phyloP scores from a whole-genome alignment of 2,329 filamentous ascomycete genomes.

The Pseudopithomyces chartarum region DNA sequence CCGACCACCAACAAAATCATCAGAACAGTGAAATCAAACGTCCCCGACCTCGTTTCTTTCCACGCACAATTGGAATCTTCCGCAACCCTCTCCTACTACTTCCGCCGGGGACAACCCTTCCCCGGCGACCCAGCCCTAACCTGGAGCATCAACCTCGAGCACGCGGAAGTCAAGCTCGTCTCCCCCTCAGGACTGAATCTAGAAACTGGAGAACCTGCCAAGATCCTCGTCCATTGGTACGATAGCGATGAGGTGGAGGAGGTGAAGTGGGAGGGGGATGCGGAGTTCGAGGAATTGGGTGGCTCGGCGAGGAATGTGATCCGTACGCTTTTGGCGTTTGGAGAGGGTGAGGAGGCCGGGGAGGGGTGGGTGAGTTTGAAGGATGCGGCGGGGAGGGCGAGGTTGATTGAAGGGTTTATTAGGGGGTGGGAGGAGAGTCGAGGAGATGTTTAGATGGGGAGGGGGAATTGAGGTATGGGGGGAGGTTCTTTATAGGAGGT shows the following conservation, averaged over 20 bases:
- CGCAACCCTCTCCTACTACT: constrained; percentile 52
- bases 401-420: constrained; percentile 21
- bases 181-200: constrained; percentile 28
- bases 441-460: not conserved
- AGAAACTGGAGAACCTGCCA: constrained; percentile 40
- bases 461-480: no score
- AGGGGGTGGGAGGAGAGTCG: constrained; percentile 6
- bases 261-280: constrained; percentile 51
- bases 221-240: constrained; percentile 58
- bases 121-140: constrained; percentile 52
- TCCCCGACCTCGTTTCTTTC: constrained; percentile 52
- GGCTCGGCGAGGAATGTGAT: constrained; percentile 24
- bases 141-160: constrained; percentile 57
- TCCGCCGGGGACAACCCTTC: constrained; percentile 57
- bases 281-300: constrained; percentile 36
- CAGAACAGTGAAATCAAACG: constrained; percentile 39
- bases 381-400: constrained; percentile 27
- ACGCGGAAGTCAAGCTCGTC: constrained; percentile 41
- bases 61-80: constrained; percentile 40
- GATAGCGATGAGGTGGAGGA: constrained; percentile 52
- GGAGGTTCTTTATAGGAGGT: no score
- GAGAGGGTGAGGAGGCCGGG: constrained; percentile 21
- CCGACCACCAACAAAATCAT: constrained; percentile 31
- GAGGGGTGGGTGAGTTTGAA: constrained; percentile 34
- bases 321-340: constrained; percentile 25